These are phyloP conservation scores for Stagonosporopsis chrysanthemi DNA, from an alignment of 2,329 filamentous ascomycete species.

Conservation along the genomic window DNA sequence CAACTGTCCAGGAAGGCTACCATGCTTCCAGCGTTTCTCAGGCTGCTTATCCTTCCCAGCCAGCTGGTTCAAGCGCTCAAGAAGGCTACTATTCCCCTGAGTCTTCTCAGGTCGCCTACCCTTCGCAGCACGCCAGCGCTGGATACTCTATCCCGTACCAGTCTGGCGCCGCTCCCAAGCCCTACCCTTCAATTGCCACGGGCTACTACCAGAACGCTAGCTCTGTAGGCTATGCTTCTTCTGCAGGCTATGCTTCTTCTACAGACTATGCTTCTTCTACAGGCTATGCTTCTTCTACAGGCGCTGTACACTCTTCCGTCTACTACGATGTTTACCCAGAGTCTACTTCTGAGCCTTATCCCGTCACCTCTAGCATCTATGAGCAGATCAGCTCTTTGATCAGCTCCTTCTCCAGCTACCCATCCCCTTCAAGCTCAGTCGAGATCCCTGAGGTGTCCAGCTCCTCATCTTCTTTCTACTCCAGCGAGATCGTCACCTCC, in stretches of 20 bases:
- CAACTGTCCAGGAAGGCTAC: not conserved
- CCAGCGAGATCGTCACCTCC: constrained; percentile 7
- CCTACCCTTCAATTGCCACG: not conserved
- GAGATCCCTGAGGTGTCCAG: constrained; percentile 2
- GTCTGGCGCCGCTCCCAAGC: not conserved
- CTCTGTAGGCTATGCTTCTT: constrained; percentile 7
- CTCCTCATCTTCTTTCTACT: constrained; percentile 6
- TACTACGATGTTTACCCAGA: constrained; percentile 10
- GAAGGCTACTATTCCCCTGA: not conserved
- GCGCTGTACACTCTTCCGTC: constrained; percentile 1
- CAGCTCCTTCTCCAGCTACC: constrained; percentile 12
- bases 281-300: constrained; percentile 5
- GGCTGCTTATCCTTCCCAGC: not conserved
- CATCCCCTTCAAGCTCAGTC: constrained; percentile 3
- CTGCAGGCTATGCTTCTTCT: not conserved
- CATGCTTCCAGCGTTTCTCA: constrained; percentile 1
- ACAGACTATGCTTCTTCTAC: not conserved
- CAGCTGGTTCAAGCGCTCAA: constrained; percentile 2
- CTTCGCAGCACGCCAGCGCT: not conserved
- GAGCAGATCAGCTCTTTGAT: constrained; percentile 19
- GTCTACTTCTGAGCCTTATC: constrained; percentile 12
- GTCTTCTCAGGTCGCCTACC: not conserved
- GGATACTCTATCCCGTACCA: constrained; percentile 7
- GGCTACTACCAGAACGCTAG: constrained; percentile 10
- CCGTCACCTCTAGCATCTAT: constrained; percentile 16